Evolutionary conservation across 2,329 filamentous ascomycete species (phyloP).

Genomic region (Colletotrichum sp.): DNA sequence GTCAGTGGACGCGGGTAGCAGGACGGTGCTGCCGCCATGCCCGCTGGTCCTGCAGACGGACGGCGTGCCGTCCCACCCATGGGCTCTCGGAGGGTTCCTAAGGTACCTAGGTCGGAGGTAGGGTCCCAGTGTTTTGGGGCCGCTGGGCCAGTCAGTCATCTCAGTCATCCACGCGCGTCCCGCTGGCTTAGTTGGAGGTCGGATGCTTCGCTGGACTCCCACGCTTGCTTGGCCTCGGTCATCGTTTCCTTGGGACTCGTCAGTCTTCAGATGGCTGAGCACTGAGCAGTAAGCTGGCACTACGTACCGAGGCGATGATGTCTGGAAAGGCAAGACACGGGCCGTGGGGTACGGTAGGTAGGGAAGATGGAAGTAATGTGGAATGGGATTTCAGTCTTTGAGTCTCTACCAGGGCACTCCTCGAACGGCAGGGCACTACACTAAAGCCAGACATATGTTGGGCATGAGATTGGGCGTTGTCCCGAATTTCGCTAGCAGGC

Average conservation of each 20-base stretch:
- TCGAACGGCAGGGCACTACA: background rate
- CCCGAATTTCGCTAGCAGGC: background rate
- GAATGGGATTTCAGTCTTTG: background rate
- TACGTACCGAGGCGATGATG: background rate
- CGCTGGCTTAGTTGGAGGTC: background rate
- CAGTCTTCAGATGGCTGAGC: background rate
- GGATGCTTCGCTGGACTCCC: background rate
- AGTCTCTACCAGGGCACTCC: background rate
- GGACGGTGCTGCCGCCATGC: background rate
- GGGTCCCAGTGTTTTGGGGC: background rate
- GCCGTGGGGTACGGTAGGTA: background rate
- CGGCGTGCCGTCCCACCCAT: background rate
- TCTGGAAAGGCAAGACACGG: background rate
- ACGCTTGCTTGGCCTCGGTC: background rate
- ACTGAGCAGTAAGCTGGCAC: background rate
- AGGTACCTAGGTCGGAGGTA: background rate
- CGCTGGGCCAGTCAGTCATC: background rate
- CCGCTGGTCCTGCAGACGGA: background rate
- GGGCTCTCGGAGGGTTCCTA: background rate
- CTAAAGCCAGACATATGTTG: background rate
- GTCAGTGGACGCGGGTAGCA: background rate
- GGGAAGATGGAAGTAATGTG: background rate
- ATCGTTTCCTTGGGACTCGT: background rate
- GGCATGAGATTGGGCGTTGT: background rate
- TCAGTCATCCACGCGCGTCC: background rate